Evolutionary conservation across 1,284 basidiomycete genomes (phyloP), one percentile per base, ranked within the genome.

Genomic region (Cystobasidium sp.): DNA sequence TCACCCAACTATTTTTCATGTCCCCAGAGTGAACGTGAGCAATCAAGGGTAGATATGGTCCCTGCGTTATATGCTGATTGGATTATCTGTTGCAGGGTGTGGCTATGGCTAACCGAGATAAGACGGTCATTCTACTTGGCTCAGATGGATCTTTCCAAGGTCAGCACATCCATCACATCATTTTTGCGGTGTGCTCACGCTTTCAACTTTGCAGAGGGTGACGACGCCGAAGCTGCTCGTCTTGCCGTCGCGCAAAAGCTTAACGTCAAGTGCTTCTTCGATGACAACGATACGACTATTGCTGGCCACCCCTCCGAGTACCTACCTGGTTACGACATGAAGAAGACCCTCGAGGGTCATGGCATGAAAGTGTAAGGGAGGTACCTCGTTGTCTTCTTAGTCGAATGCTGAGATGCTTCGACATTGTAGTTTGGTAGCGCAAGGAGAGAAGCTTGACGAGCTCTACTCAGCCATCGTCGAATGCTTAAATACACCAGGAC

Each of bases 161-260:
- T 66, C 5, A 66, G 49, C 31, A 18, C n/a, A 56, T 37, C n/a
- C 31, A 16, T 24, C 22, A 56, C 31, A 37, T 16, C 22, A 56
- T 14, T 3, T 6, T 49, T n/a, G 3, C 8, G 22, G 5, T 9
- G 7, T 61, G 39, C 39, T 24, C 31, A 18, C 22, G 39, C 20
- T 61, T 44, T 9, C 14, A 24, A 22, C 24, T 24, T 53, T 44
- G 20, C 59, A 66, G 92, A 93, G 82, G 91, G 91, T 41, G 90
- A 93, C 80, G 91, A 93, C 78, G 91, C 92, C 3, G 92, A 93
- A 81, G 92, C 92, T 43, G 92, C 92, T 14, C 86, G 91, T 51
- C 85, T 93, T 49, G 91, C 91, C 20, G 92, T 92, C 51, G 91
- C 91, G 3, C 88, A 92, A 80, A 83, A 85, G 65, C 84, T 93